Evolutionary conservation across 2,329 filamentous ascomycete species (phyloP).

Genomic region (Diaporthe batatas): DNA sequence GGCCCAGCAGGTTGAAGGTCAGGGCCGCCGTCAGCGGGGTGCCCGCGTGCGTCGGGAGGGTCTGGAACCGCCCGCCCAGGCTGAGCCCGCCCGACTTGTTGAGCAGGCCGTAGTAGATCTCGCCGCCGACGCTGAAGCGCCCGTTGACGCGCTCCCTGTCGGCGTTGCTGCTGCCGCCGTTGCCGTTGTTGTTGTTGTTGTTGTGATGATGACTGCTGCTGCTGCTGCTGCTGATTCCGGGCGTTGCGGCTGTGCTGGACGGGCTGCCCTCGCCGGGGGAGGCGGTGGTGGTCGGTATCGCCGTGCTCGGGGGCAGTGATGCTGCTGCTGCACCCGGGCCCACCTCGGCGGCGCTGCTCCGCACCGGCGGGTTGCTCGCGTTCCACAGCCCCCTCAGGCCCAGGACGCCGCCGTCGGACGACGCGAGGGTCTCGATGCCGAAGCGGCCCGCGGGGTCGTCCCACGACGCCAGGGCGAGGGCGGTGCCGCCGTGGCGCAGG

Average conservation of each 20-base stretch:
- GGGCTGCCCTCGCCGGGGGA: not conserved
- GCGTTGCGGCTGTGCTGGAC: not conserved
- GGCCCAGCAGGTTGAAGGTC: slow-evolving; percentile 94
- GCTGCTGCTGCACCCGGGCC: not conserved
- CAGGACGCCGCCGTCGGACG: slow-evolving; percentile 90
- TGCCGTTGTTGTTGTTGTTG: not conserved
- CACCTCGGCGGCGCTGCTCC: slow-evolving; percentile 43
- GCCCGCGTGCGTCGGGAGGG: slow-evolving; percentile 82
- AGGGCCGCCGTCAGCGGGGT: slow-evolving; percentile 95
- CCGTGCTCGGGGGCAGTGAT: slow-evolving; percentile 43
- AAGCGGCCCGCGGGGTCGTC: slow-evolving; percentile 81
- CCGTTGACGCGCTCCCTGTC: slow-evolving; percentile 77
- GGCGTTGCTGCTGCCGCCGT: not conserved
- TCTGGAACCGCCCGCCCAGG: slow-evolving; percentile 89
- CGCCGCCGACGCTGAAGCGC: slow-evolving; percentile 89
- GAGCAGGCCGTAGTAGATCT: slow-evolving; percentile 94
- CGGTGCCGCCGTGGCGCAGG: slow-evolving; percentile 80
- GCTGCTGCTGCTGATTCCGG: not conserved
- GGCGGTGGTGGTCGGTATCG: slow-evolving; percentile 10
- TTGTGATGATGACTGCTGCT: not conserved
- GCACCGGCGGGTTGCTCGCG: slow-evolving; percentile 45
- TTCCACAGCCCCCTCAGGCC: slow-evolving; percentile 94
- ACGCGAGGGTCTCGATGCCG: slow-evolving; percentile 90
- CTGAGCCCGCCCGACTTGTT: slow-evolving; percentile 96
- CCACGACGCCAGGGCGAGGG: slow-evolving; percentile 81